phyloP scores from a whole-genome alignment of 2,329 filamentous ascomycete genomes.

The Tolypocladium nubicola region DNA sequence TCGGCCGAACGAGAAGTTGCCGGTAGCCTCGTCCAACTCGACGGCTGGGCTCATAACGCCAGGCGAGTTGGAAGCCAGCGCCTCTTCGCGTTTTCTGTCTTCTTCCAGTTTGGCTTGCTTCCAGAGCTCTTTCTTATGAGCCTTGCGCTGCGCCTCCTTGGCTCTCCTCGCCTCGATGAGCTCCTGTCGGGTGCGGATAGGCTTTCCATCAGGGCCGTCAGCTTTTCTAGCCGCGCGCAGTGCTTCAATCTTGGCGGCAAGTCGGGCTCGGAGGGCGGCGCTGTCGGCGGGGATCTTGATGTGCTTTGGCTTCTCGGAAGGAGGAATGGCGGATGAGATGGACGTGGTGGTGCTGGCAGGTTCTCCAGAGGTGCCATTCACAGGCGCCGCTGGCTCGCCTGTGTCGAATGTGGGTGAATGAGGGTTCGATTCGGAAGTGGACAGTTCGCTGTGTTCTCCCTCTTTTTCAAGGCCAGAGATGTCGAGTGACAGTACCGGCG shows the following conservation, averaged over 20 bases:
- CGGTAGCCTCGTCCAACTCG: slow-evolving; percentile 38
- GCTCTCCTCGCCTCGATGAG: slow-evolving; percentile 80
- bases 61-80: slow-evolving; percentile 52
- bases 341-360: slow-evolving; percentile 54
- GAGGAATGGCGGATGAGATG: slow-evolving; percentile 53
- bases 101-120: slow-evolving; percentile 71
- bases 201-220: slow-evolving; percentile 67
- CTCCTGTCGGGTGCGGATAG: slow-evolving; percentile 75
- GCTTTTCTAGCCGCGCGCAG: slow-evolving; percentile 81
- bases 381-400: slow-evolving; percentile 27
- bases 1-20: slow-evolving; percentile 80
- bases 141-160: slow-evolving; percentile 79
- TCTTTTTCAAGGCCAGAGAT: slow-evolving; percentile 21
- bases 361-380: slow-evolving; percentile 29
- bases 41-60: slow-evolving; percentile 46
- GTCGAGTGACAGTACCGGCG: slow-evolving; percentile 10
- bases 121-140: slow-evolving; percentile 79
- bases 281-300: slow-evolving; percentile 61
- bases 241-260: slow-evolving; percentile 75
- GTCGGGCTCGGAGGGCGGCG: slow-evolving; percentile 63
- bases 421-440: slow-evolving; percentile 40
- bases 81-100: slow-evolving; percentile 53
- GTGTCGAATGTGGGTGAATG: slow-evolving; percentile 47
- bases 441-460: slow-evolving; percentile 33
- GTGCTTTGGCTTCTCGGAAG: slow-evolving; percentile 52